Percentiles rank a stretch among this genome's conserved stretches.
Evolutionary conservation across 2,329 filamentous ascomycete species (phyloP).

Genomic region (Graphilbum fragrans): DNA sequence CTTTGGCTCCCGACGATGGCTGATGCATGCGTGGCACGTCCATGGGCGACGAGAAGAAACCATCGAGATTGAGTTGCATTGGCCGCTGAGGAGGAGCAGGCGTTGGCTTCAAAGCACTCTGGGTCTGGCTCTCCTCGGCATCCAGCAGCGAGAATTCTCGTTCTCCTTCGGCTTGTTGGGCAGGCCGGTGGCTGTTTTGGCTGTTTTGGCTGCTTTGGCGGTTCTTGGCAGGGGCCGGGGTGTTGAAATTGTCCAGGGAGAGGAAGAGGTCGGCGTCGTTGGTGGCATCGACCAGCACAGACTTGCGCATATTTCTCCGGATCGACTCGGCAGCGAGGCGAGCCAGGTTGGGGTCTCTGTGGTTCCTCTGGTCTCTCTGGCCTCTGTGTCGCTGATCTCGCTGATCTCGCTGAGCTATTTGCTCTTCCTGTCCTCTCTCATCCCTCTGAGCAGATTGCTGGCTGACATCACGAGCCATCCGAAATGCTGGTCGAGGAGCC

Average conservation of each 20-base stretch:
- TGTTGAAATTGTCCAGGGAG: not conserved
- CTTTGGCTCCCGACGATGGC: slow-evolving; percentile 5
- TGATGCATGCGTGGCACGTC: slow-evolving; percentile 19
- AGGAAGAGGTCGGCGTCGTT: not conserved
- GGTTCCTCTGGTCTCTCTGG: no score
- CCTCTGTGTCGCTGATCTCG: no score
- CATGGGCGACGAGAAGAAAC: slow-evolving; percentile 46
- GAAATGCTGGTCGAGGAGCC: slow-evolving; percentile 7
- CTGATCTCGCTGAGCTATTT: no score
- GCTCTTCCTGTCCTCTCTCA: no score
- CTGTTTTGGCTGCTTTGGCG: not conserved
- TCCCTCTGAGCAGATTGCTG: no score
- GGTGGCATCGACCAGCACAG: not conserved
- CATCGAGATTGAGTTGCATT: slow-evolving; percentile 6
- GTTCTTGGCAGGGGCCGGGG: not conserved
- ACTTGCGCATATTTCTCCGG: no score
- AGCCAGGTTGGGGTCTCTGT: no score
- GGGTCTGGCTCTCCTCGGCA: slow-evolving; percentile 3
- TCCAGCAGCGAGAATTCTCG: slow-evolving; percentile 35
- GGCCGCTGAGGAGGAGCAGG: not conserved
- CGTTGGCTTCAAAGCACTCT: not conserved
- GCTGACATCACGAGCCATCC: no score
- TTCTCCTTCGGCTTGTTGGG: slow-evolving; percentile 20
- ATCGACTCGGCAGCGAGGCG: no score
- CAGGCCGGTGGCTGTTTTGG: not conserved